These are phyloP conservation scores for Gossypium longicalyx DNA, from an alignment of 345 rosid genomes.

Conservation along the genomic window DNA sequence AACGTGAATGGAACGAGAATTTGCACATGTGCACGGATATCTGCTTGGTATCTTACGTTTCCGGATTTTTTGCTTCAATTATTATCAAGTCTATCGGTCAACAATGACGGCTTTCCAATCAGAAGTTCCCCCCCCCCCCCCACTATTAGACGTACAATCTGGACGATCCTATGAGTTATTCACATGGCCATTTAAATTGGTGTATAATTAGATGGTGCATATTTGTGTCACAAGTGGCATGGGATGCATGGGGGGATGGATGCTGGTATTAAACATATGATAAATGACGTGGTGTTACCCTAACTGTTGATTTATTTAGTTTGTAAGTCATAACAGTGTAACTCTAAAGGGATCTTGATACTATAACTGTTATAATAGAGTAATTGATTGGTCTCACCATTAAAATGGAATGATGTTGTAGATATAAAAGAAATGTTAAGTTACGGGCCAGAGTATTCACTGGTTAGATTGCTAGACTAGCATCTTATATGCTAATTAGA, in stretches of 20 bases:
- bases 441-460: too few relatives aligned
- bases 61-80: background rate
- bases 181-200: background rate
- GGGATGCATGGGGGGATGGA: background rate
- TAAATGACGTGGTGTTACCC: background rate
- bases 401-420: background rate
- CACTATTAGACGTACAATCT: background rate
- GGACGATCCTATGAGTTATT: background rate
- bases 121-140: background rate
- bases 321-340: background rate
- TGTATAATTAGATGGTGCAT: background rate
- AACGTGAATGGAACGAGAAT: background rate
- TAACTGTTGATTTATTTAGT: background rate
- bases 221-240: background rate
- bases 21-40: background rate
- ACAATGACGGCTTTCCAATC: constrained; percentile 8
- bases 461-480: background rate
- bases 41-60: background rate
- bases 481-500: background rate
- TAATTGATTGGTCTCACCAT: background rate
- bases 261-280: background rate
- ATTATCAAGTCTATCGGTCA: background rate
- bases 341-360: too few relatives aligned
- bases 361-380: background rate
- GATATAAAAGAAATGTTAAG: background rate